Evolutionary conservation across 345 rosid genomes (phyloP).

Genomic region (Crucihimalaya himalaica): DNA sequence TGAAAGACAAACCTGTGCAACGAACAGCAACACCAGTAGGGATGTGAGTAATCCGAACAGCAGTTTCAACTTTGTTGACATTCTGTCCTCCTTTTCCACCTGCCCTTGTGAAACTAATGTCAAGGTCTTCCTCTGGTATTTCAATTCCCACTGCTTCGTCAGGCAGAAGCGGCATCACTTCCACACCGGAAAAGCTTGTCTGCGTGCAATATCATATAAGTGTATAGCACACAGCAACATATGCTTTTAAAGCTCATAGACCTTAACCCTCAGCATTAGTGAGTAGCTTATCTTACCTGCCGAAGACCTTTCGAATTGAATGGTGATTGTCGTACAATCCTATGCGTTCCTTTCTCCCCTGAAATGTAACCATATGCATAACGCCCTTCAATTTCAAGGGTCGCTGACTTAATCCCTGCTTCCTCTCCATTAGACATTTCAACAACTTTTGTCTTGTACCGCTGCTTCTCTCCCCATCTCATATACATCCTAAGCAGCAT

Average conservation of each 20-base stretch:
- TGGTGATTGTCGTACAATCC: conserved; percentile 96
- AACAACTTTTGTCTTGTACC: conserved; percentile 78
- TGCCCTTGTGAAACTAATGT: conserved; percentile 81
- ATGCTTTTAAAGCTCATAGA: not conserved
- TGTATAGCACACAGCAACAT: not conserved
- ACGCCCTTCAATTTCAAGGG: conserved; percentile 83
- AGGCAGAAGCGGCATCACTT: conserved; percentile 2
- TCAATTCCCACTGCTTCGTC: conserved; percentile 45
- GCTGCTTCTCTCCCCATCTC: conserved; percentile 98
- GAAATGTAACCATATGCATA: conserved; percentile 92
- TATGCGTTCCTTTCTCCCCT: conserved; percentile 96
- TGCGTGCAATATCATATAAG: conserved; percentile 38
- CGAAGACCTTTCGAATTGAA: conserved; percentile 97
- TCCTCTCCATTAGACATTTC: conserved; percentile 92
- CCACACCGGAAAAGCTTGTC: conserved; percentile 46
- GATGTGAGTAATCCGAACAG: conserved; percentile 83
- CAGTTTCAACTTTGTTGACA: conserved; percentile 95
- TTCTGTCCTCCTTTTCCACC: conserved; percentile 99
- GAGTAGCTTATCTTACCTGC: conserved; percentile 56
- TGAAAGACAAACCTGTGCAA: conserved; percentile 66
- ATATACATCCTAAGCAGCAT: conserved; percentile 95
- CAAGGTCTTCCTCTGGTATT: conserved; percentile 90
- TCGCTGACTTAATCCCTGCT: conserved; percentile 96
- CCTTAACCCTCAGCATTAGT: not conserved
- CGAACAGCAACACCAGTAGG: conserved; percentile 89